A percentile compares a stretch with the other conserved stretches of the same genome.
These are phyloP conservation scores for Kregervanrija fluxuum DNA, from an alignment of 805 yeast genomes.

Conservation along the genomic window DNA sequence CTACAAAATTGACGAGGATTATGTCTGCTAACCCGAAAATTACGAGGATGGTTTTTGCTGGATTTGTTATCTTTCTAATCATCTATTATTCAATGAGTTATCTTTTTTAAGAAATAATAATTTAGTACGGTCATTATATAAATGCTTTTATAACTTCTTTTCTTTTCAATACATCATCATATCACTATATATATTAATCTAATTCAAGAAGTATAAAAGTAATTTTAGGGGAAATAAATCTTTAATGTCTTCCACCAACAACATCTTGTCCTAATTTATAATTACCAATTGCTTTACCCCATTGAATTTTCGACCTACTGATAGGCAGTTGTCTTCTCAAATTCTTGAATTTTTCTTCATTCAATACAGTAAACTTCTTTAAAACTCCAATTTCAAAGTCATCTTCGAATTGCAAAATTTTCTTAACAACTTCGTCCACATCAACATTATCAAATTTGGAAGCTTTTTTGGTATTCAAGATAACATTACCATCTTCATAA, in stretches of 20 bases:
- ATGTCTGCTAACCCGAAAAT: constrained; percentile 52
- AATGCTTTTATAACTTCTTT: not conserved
- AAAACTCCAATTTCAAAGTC: constrained; percentile 53
- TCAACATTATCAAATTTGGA: constrained; percentile 12
- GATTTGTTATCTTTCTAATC: constrained; percentile 47
- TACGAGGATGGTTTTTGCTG: constrained; percentile 52
- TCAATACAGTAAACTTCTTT: constrained; percentile 58
- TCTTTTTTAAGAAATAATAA: constrained; percentile 18
- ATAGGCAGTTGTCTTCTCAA: constrained; percentile 89
- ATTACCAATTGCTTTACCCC: constrained; percentile 92
- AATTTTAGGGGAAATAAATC: not conserved
- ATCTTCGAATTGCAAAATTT: constrained; percentile 52
- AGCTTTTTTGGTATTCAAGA: constrained; percentile 48
- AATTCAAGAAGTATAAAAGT: not conserved
- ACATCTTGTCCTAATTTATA: constrained; percentile 83
- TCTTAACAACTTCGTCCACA: constrained; percentile 28
- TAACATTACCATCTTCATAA: constrained; percentile 93
- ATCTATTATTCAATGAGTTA: constrained; percentile 49
- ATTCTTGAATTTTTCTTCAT: constrained; percentile 74
- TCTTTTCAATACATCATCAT: not conserved
- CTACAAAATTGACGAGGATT: constrained; percentile 46
- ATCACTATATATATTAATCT: not conserved
- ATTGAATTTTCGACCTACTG: constrained; percentile 82
- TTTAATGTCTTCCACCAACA: constrained; percentile 34
- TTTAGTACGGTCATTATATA: not conserved